Percentiles rank a stretch among this genome's conserved stretches.
These are phyloP conservation scores for Myxozyma mucilagina DNA, from an alignment of 805 yeast genomes.

Conservation along the genomic window DNA sequence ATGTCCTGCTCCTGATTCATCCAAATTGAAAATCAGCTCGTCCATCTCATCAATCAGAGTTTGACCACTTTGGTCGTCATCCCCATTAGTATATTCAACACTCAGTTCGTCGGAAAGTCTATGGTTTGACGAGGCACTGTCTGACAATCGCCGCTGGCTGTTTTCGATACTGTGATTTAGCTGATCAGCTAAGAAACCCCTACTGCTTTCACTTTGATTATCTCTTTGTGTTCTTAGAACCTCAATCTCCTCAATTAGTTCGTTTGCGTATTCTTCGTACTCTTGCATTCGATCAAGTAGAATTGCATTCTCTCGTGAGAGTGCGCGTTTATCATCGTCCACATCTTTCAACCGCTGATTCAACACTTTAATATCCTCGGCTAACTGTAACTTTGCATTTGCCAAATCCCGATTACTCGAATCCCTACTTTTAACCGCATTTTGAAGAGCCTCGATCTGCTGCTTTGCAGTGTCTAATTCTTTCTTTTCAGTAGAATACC, in stretches of 20 bases:
- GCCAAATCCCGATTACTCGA: constrained; percentile 23
- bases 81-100: not conserved
- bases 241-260: constrained; percentile 2
- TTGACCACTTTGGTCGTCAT: not conserved
- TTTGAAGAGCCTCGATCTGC: constrained; percentile 10
- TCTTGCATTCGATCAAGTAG: constrained; percentile 2
- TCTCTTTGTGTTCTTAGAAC: not conserved
- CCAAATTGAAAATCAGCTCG: not conserved
- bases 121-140: not conserved
- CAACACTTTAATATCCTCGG: constrained; percentile 7
- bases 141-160: constrained; percentile 2
- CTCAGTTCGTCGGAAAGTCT: constrained; percentile 2
- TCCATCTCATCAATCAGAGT: constrained; percentile 12
- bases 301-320: constrained; percentile 11
- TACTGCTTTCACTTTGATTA: not conserved
- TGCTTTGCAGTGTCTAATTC: constrained; percentile 6
- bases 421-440: constrained; percentile 20
- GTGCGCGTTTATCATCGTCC: not conserved
- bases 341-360: constrained; percentile 5
- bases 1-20: not conserved
- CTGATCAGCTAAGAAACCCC: not conserved
- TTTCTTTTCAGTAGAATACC: constrained; percentile 13
- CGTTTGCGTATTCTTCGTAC: constrained; percentile 1
- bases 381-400: constrained; percentile 3
- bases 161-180: not conserved